Conservation (phyloP, 2,329 filamentous ascomycete genomes). For the Sordariomycetes sp. region DNA sequence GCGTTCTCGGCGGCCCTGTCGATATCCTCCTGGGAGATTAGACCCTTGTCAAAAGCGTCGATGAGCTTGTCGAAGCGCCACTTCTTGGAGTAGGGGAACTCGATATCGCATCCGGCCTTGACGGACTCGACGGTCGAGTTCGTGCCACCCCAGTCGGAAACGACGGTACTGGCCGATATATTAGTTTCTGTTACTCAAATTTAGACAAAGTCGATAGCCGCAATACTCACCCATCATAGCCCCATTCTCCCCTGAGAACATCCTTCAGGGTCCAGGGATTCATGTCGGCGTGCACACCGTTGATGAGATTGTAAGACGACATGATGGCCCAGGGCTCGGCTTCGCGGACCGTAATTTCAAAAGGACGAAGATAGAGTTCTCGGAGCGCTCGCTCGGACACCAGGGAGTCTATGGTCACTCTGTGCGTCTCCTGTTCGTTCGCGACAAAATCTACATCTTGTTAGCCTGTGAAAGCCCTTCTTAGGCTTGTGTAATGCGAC, state of each 20-base stretch:
- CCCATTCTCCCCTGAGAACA: constrained; percentile 47
- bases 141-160: constrained; percentile 45
- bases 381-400: constrained; percentile 52
- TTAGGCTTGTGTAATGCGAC: constrained; percentile 7
- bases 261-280: constrained; percentile 39
- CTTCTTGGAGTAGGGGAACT: constrained; percentile 42
- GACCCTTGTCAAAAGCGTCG: constrained; percentile 33
- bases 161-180: constrained; percentile 20
- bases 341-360: constrained; percentile 58
- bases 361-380: constrained; percentile 62
- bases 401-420: constrained; percentile 49
- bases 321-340: constrained; percentile 58
- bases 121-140: constrained; percentile 44
- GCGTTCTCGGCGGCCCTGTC: constrained; percentile 47
- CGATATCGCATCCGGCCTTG: constrained; percentile 41
- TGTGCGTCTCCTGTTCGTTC: constrained; percentile 62
- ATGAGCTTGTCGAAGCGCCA: constrained; percentile 45
- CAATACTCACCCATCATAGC: constrained; percentile 38
- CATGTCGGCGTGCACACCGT: constrained; percentile 47
- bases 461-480: constrained; percentile 3
- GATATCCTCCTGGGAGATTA: constrained; percentile 32
- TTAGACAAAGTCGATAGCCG: not conserved
- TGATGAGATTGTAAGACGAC: constrained; percentile 56
- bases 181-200: not conserved
- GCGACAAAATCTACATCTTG: constrained; percentile 42